Base-by-base conservation (phyloP, 1,284 basidiomycete genomes). In the Athelia sp. region DNA sequence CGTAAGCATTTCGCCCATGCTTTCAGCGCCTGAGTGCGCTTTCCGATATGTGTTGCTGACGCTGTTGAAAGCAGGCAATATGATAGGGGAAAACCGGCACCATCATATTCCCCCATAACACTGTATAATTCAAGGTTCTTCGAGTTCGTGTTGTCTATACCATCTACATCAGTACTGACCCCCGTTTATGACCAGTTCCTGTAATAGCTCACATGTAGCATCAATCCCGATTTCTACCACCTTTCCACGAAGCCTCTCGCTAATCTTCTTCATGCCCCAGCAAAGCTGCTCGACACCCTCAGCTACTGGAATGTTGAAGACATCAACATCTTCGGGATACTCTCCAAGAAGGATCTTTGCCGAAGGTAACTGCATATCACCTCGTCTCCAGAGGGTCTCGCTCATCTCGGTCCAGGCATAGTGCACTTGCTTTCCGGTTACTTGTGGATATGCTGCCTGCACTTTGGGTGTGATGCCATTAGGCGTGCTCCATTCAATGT, bases 51-150 rank as follows among this genome's bases (percentile, higher is more conserved):
- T 18, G 59, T 56, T n/a, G 65, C 49, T 4, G 42, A 36, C 10
- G 60, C 58, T 2, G 65, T 67, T n/a, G 61, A 62, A 13, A 66
- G 50, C 6, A 68, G 52, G 40, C 59, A 64, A 47, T 67, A 67
- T 19, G 56, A 54, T 14, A 67, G 45, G 2, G 62, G 63, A 47
- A 62, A 60, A 3, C 66, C 63, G 4, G 60, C 57, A 50, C 58
- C 58, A 48, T 68, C 62, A 36, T 59, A 45, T 49, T 68, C 65
- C 1, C 47, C 56, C 36, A 68, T 52, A 22, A 67, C 48, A 18
- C 53, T 58, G 43, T 67, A 67, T 0, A 69, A 55, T 50, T 68
- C 61, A 3, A 68, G 59, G 44, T 65, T 50, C 35, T 53, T 58
- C 3, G 60, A 53, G 36, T 68, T 68, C 6, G 62, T 68, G 34